These are phyloP conservation scores for Trichosanthes truncata DNA, from an alignment of 306 rosid species.

Conservation along the genomic window DNA sequence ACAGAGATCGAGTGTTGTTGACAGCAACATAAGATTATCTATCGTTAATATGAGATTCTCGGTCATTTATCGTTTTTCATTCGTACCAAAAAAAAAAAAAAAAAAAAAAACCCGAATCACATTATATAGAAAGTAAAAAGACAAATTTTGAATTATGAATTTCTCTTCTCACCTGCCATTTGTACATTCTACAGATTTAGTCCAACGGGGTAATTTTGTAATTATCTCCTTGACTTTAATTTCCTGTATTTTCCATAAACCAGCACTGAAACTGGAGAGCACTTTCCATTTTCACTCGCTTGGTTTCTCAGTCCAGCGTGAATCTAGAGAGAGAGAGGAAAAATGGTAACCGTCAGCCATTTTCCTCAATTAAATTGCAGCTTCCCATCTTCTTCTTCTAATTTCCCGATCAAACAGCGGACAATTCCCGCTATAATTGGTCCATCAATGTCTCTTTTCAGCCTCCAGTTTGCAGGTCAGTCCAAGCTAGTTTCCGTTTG, in stretches of 20 bases:
- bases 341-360: background rate
- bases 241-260: background rate
- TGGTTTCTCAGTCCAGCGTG: background rate
- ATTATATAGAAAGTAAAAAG: too few species aligned
- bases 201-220: too few species aligned
- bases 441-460: slow-evolving; percentile 2
- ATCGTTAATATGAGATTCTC: too few species aligned
- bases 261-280: background rate
- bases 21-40: too few species aligned
- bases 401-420: background rate
- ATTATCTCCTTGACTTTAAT: background rate
- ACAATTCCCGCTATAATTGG: background rate
- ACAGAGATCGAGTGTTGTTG: too few species aligned
- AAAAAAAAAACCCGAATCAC: too few species aligned
- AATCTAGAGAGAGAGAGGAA: background rate
- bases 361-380: background rate
- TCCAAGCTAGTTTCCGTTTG: background rate
- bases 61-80: too few species aligned
- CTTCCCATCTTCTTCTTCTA: slow-evolving; percentile 5
- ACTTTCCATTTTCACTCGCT: background rate
- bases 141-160: too few species aligned
- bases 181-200: too few species aligned
- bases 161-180: too few species aligned
- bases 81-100: too few species aligned
- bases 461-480: slow-evolving; percentile 18